phyloP scores from a whole-genome alignment of 2,329 filamentous ascomycete species.

The Cladosporium velox region DNA sequence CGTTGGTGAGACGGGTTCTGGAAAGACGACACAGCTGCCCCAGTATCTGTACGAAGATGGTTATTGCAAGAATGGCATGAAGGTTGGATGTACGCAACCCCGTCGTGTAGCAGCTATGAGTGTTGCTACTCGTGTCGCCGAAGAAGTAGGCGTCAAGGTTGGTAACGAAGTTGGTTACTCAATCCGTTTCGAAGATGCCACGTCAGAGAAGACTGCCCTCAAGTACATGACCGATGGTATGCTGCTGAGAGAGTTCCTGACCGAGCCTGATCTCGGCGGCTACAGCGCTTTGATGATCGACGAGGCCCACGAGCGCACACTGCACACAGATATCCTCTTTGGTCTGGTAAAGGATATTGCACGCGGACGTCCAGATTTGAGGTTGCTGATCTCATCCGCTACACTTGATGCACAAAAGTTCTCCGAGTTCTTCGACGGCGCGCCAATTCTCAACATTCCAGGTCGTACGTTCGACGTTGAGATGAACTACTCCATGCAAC shows the following conservation, averaged over 20 bases:
- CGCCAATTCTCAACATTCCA: slow-evolving; percentile 92
- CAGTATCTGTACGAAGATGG: slow-evolving; percentile 93
- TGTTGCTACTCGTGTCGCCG: slow-evolving; percentile 91
- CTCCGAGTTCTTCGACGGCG: slow-evolving; percentile 85
- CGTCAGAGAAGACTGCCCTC: slow-evolving; percentile 84
- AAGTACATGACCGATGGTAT: slow-evolving; percentile 99
- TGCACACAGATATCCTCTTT: slow-evolving; percentile 87
- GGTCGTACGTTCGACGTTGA: slow-evolving; percentile 87
- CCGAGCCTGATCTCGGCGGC: slow-evolving; percentile 76
- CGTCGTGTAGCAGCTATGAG: slow-evolving; percentile 96
- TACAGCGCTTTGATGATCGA: slow-evolving; percentile 95
- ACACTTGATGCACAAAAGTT: slow-evolving; percentile 96
- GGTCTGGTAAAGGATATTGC: slow-evolving; percentile 87
- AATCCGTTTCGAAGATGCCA: slow-evolving; percentile 92
- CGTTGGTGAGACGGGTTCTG: slow-evolving; percentile 90
- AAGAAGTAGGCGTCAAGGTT: slow-evolving; percentile 87
- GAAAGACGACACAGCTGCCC: slow-evolving; percentile 93
- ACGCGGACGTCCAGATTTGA: slow-evolving; percentile 78
- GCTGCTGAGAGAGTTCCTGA: slow-evolving; percentile 85
- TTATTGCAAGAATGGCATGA: slow-evolving; percentile 79
- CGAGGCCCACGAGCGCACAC: slow-evolving; percentile 91
- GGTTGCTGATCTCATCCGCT: slow-evolving; percentile 87
- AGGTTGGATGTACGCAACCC: slow-evolving; percentile 91
- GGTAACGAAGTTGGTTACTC: slow-evolving; percentile 92
- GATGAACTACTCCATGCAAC: slow-evolving; percentile 85